Conservation (phyloP, 169 alveolate species). For the Plasmodium vinckei region DNA sequence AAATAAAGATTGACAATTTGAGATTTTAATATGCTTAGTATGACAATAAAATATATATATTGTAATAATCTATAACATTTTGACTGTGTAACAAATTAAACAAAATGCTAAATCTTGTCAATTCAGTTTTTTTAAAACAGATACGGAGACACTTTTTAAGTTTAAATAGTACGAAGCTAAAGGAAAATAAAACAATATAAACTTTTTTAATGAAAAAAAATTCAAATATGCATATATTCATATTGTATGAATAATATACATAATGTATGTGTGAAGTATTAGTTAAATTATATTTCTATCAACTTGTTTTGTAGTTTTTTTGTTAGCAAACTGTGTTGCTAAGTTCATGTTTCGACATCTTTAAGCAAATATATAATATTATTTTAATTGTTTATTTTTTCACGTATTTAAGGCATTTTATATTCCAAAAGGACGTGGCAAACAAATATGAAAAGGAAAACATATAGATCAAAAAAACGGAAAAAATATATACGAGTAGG, state of each 20-base stretch:
- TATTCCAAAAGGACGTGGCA: slow-evolving; percentile 81
- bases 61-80: background rate
- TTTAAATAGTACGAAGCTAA: slow-evolving; percentile 5
- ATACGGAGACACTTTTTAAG: slow-evolving; percentile 13
- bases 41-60: too few species aligned
- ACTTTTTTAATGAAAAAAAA: background rate
- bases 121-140: background rate
- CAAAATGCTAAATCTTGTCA: slow-evolving; percentile 4
- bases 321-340: background rate
- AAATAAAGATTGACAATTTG: background rate
- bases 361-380: background rate
- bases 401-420: slow-evolving; percentile 33
- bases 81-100: background rate
- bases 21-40: too few species aligned
- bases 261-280: background rate
- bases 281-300: background rate
- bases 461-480: slow-evolving; percentile 79
- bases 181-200: slow-evolving; percentile 5
- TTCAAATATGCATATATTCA: background rate
- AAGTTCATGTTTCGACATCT: background rate
- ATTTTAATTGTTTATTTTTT: slow-evolving; percentile 11
- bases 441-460: slow-evolving; percentile 83
- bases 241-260: background rate
- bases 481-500: slow-evolving; percentile 82
- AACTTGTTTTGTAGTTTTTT: background rate